A percentile compares a stretch with the other conserved stretches of the same genome.
Evolutionary conservation across 169 alveolate species (phyloP).

Genomic region (Plasmodium knowlesi): DNA sequence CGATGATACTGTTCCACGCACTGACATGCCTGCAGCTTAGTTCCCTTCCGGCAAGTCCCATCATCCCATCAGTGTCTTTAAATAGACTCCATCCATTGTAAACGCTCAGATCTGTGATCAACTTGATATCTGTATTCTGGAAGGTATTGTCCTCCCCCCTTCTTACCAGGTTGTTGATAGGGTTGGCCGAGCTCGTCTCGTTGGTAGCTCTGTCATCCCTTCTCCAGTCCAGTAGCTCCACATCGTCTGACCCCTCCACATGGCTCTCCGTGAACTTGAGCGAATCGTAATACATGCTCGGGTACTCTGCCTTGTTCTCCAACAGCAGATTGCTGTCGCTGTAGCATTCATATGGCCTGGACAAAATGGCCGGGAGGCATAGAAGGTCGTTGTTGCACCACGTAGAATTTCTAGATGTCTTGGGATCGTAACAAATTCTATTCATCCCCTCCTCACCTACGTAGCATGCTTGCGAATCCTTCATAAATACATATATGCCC

Average conservation of each 20-base stretch:
- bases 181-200: too few relatives aligned
- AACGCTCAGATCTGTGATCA: slow-evolving; percentile 16
- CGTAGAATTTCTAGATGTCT: slow-evolving; percentile 67
- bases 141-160: neutral
- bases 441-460: neutral
- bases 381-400: slow-evolving; percentile 80
- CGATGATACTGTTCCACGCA: slow-evolving; percentile 42
- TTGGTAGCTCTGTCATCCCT: neutral
- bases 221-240: slow-evolving; percentile 8
- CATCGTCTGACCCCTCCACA: slow-evolving; percentile 48
- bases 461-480: slow-evolving; percentile 76
- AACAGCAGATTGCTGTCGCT: slow-evolving; percentile 49
- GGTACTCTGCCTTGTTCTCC: slow-evolving; percentile 68
- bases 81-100: slow-evolving; percentile 52
- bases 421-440: slow-evolving; percentile 78
- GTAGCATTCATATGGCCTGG: slow-evolving; percentile 76
- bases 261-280: slow-evolving; percentile 44
- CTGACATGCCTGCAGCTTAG: slow-evolving; percentile 58
- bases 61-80: slow-evolving; percentile 69
- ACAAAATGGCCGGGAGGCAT: slow-evolving; percentile 77
- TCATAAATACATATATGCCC: slow-evolving; percentile 80
- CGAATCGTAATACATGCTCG: slow-evolving; percentile 54
- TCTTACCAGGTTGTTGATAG: too few relatives aligned
- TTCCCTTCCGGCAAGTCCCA: slow-evolving; percentile 65
- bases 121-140: slow-evolving; percentile 18